Evolutionary conservation across 176 grass and related monocot species (phyloP).

Genomic region (Secale cereale): DNA sequence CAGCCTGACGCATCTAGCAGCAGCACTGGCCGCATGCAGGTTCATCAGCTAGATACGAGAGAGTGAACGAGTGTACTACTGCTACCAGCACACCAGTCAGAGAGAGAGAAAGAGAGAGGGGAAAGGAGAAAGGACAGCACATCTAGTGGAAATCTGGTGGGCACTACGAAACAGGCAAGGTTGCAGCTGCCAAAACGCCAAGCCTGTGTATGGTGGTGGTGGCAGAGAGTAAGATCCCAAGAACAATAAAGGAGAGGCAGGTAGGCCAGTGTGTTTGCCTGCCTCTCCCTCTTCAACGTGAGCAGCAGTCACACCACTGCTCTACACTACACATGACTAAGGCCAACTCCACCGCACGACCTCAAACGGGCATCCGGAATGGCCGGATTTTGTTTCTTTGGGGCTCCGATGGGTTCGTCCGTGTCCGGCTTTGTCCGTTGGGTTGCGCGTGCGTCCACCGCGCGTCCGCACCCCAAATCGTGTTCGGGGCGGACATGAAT

Average conservation of each 20-base stretch:
- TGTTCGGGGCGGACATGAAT: too few relatives aligned
- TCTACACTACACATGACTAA: neutral
- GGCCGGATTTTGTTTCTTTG: too few relatives aligned
- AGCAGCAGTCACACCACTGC: neutral
- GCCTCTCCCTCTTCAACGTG: neutral
- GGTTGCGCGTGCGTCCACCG: too few relatives aligned
- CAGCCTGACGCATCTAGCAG: slow-evolving; percentile 16
- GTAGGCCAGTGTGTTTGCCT: neutral
- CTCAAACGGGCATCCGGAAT: too few relatives aligned
- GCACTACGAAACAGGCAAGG: slow-evolving; percentile 51
- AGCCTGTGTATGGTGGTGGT: neutral
- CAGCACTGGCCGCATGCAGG: slow-evolving; percentile 8
- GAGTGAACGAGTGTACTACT: neutral
- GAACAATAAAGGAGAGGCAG: slow-evolving; percentile 27
- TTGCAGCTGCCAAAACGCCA: slow-evolving; percentile 44
- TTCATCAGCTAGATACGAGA: slow-evolving; percentile 1
- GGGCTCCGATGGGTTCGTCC: too few relatives aligned
- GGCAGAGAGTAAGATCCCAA: slow-evolving; percentile 40
- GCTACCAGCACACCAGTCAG: neutral
- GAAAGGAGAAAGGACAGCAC: slow-evolving; percentile 25
- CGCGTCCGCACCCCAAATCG: too few relatives aligned
- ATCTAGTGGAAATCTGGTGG: slow-evolving; percentile 42
- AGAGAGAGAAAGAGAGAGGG: neutral
- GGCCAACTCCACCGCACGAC: too few relatives aligned
- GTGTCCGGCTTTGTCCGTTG: too few relatives aligned